Conservation (phyloP, 148 eudicot genomes). For the Diospyros lotus region DNA sequence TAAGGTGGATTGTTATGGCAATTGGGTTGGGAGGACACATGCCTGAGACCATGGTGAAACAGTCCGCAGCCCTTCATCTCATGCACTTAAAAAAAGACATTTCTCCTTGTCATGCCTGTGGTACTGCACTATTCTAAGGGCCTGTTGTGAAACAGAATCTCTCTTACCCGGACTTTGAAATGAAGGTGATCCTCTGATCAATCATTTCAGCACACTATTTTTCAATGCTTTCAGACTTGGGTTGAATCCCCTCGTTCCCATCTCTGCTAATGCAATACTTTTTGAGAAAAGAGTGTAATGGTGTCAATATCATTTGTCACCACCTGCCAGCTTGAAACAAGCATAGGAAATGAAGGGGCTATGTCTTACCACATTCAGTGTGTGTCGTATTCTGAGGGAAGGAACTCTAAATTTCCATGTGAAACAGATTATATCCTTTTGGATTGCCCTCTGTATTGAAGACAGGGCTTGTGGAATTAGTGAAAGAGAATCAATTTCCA, state of each 20-base stretch:
- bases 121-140: no score
- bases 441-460: not conserved
- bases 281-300: not conserved
- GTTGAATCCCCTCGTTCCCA: not conserved
- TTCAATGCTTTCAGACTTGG: not conserved
- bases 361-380: not conserved
- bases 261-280: not conserved
- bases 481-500: not conserved
- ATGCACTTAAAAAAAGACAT: no score
- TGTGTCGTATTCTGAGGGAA: not conserved
- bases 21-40: no score
- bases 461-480: not conserved
- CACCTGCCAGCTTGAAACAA: not conserved
- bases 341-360: not conserved
- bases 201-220: no score
- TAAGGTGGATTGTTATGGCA: no score
- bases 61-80: no score
- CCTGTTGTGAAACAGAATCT: no score
- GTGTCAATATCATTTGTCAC: not conserved
- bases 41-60: no score
- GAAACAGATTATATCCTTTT: not conserved
- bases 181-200: no score
- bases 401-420: not conserved
- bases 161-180: no score
- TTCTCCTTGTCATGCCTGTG: no score